Evolutionary conservation across 768 basidiomycete species (phyloP).

Genomic region (Suillus ampliporus): DNA sequence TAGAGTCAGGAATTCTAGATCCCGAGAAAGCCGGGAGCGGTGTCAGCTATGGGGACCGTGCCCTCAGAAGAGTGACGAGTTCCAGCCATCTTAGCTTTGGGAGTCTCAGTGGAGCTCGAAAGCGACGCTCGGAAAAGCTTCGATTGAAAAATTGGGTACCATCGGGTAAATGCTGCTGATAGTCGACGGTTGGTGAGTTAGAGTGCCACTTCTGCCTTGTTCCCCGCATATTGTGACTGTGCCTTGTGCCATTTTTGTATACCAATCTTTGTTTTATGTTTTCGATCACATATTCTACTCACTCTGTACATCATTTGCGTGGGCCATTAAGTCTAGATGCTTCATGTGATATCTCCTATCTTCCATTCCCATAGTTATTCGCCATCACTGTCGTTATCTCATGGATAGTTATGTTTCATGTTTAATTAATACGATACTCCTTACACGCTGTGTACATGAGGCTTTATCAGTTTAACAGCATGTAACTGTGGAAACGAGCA

Average conservation of each 20-base stretch:
- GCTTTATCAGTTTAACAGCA: neutral
- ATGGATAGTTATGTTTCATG: constrained; percentile 2
- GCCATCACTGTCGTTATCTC: constrained; percentile 10
- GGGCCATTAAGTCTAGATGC: constrained; percentile 23
- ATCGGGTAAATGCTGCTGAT: constrained; percentile 65
- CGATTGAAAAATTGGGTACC: constrained; percentile 69
- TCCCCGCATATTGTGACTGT: constrained; percentile 12
- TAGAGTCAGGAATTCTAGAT: constrained; percentile 89
- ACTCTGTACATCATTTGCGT: constrained; percentile 19
- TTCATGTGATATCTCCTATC: constrained; percentile 19
- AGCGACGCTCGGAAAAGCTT: constrained; percentile 61
- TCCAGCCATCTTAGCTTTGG: constrained; percentile 90
- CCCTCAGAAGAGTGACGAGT: constrained; percentile 87
- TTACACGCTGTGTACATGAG: neutral
- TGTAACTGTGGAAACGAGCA: neutral
- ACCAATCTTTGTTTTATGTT: constrained; percentile 32
- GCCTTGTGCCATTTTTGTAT: constrained; percentile 24
- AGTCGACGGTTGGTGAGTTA: neutral
- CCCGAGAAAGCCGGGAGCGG: constrained; percentile 96
- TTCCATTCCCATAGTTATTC: constrained; percentile 8
- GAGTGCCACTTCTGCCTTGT: neutral
- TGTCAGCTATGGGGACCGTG: constrained; percentile 95
- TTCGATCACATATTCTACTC: constrained; percentile 12
- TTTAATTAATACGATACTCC: neutral
- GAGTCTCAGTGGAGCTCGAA: constrained; percentile 72